Evolutionary conservation across 768 basidiomycete species (phyloP), one percentile per base, ranked within the genome.

Genomic region (Gloeopeniophorella convolvens): DNA sequence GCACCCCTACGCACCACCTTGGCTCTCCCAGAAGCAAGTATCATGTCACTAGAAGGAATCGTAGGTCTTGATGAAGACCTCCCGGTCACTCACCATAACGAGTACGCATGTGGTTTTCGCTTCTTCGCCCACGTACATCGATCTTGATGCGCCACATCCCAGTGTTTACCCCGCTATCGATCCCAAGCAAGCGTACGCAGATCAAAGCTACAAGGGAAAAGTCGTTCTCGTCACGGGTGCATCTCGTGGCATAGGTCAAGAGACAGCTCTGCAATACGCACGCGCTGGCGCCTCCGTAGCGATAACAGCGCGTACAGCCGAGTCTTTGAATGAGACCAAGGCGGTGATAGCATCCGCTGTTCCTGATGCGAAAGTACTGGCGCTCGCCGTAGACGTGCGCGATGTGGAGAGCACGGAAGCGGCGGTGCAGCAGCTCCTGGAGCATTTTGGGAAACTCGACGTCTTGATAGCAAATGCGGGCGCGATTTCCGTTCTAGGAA

Each of bases 171-270:
- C 36, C 8, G n/a, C 49, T 16, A 50, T 50, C 7, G 36, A 51
- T n/a, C 50, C 36, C 0, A 15, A 12, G 30, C 35, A 33, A 13
- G n/a, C 32, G 4, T 44, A 36, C 12, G 35, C 18, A 3, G 5
- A 35, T 2, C 36, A 39, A 7, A 13, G 28, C 1, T 51, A 39
- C 6, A 16, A 21, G 3, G 50, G 43, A 16, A 45, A 51, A n/a
- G 36, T 45, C 5, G 36, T 45, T 3, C 44, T 51, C 24, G 26
- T 51, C 24, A 51, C 50, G 11, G 51, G 51, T 7, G 51, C 51
- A 12, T 52, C 45, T 10, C 40, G 45, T 16, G 51, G 45, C 15
- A 36, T 52, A n/a, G 51, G 51, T 11, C 45, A 44, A 30, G 51
- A 41, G 16, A 48, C 41, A 2, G 40, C 40, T 3, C 18, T 53